Conservation (phyloP, 192 early-diverging fungal genomes). For the Coemansia sp. region DNA sequence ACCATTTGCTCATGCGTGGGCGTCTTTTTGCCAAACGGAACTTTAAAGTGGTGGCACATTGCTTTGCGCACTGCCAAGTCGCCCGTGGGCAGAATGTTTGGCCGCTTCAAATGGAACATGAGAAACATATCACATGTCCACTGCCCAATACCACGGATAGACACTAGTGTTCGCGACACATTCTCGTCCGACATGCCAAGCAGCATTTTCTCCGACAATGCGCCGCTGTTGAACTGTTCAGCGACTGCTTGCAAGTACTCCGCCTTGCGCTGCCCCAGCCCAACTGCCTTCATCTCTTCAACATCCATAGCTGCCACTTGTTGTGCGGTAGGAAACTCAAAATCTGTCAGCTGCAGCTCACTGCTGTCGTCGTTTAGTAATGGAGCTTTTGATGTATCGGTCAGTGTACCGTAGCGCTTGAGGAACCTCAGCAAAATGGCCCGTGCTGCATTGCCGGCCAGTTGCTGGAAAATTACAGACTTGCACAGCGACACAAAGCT, state of each 20-base stretch:
- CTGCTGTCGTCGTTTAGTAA: background rate
- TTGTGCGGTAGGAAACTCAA: slow-evolving; percentile 59
- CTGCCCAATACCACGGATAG: slow-evolving; percentile 67
- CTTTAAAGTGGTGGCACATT: slow-evolving; percentile 63
- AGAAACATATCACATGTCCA: slow-evolving; percentile 77
- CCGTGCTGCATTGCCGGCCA: slow-evolving; percentile 66
- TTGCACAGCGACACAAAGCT: slow-evolving; percentile 43
- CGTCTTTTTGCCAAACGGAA: slow-evolving; percentile 53
- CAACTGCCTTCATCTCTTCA: slow-evolving; percentile 31
- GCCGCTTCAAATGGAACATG: slow-evolving; percentile 69
- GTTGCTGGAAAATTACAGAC: slow-evolving; percentile 72
- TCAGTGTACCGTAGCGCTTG: slow-evolving; percentile 50
- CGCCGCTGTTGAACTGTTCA: slow-evolving; percentile 56
- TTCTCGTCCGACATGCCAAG: slow-evolving; percentile 58
- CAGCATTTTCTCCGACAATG: slow-evolving; percentile 52
- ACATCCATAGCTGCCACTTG: slow-evolving; percentile 53
- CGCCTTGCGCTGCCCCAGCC: slow-evolving; percentile 51
- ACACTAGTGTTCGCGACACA: slow-evolving; percentile 54
- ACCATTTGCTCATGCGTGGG: slow-evolving; percentile 58
- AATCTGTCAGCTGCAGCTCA: background rate
- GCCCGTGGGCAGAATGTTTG: slow-evolving; percentile 67
- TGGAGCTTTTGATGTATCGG: slow-evolving; percentile 9
- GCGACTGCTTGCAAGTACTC: slow-evolving; percentile 70
- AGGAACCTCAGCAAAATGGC: slow-evolving; percentile 62
- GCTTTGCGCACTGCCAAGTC: slow-evolving; percentile 68